These are phyloP conservation scores for Xylaria nigripes DNA, from an alignment of 495 filamentous ascomycete species.

Conservation along the genomic window DNA sequence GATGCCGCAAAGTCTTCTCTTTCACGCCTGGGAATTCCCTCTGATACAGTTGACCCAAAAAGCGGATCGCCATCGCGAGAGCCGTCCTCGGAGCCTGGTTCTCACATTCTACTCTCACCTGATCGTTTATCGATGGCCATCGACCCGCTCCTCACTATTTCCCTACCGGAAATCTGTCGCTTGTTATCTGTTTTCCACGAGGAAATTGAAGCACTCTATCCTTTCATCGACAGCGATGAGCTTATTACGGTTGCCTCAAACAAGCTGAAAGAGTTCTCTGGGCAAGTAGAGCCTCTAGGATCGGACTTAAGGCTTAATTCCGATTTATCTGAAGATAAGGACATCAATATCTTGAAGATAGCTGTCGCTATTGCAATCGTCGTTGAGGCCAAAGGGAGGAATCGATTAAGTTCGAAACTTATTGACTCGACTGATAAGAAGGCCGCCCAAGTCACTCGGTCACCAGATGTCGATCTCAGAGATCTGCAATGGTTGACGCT, in stretches of 20 bases:
- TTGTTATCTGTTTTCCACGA: slow-evolving; percentile 5
- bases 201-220: slow-evolving; percentile 8
- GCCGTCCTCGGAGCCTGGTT: not conserved
- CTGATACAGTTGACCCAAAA: not conserved
- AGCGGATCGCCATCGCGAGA: slow-evolving; percentile 1
- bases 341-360: slow-evolving; percentile 1
- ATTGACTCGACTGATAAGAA: slow-evolving; percentile 21
- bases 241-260: not conserved
- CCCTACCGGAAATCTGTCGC: not conserved
- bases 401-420: slow-evolving; percentile 13
- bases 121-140: not conserved
- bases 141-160: not conserved
- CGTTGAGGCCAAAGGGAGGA: not conserved
- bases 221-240: slow-evolving; percentile 2
- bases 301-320: not conserved
- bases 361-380: slow-evolving; percentile 5
- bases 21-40: slow-evolving; percentile 3
- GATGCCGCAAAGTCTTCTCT: slow-evolving; percentile 15
- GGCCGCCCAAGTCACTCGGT: slow-evolving; percentile 13
- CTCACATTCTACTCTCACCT: not conserved
- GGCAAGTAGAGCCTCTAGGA: not conserved
- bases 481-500: slow-evolving; percentile 1
- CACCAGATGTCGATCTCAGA: slow-evolving; percentile 2
- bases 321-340: not conserved
- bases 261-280: not conserved